These are phyloP conservation scores for Berkeleyomyces rouxiae DNA, from an alignment of 2,329 filamentous ascomycete species.

Conservation along the genomic window DNA sequence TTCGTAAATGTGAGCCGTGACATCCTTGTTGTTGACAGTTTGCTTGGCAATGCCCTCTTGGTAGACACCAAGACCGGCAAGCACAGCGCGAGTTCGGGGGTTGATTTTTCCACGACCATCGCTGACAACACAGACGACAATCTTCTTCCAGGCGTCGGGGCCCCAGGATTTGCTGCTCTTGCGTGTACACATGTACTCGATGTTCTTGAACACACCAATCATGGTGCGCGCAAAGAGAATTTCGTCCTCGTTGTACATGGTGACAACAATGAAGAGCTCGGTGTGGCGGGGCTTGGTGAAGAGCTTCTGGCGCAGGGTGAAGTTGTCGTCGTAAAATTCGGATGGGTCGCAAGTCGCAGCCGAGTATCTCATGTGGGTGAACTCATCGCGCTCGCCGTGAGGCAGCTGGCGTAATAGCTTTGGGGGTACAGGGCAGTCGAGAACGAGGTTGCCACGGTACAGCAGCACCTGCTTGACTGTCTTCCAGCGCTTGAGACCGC, in stretches of 20 bases:
- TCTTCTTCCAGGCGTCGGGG: constrained; percentile 98
- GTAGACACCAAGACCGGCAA: constrained; percentile 90
- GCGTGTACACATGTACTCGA: constrained; percentile 92
- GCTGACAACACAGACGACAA: constrained; percentile 93
- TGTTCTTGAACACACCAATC: constrained; percentile 96
- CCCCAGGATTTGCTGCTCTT: constrained; percentile 95
- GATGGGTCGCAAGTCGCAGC: constrained; percentile 87
- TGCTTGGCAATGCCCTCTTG: constrained; percentile 98
- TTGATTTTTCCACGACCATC: constrained; percentile 97
- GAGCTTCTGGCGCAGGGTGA: constrained; percentile 77
- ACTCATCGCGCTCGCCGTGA: constrained; percentile 82
- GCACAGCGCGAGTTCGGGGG: constrained; percentile 67
- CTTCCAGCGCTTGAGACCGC: constrained; percentile 72
- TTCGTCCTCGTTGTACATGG: constrained; percentile 99
- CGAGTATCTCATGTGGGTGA: constrained; percentile 77
- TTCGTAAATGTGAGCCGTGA: constrained; percentile 95
- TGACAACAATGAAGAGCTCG: constrained; percentile 62
- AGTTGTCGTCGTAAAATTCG: constrained; percentile 75
- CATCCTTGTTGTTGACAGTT: constrained; percentile 89
- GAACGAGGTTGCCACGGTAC: constrained; percentile 89
- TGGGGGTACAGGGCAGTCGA: constrained; percentile 90
- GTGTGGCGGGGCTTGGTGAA: constrained; percentile 88
- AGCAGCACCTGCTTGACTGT: constrained; percentile 97
- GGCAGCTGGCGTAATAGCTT: constrained; percentile 73
- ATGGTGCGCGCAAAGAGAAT: constrained; percentile 89